These are phyloP conservation scores for Colletotrichum liaoningense DNA, from an alignment of 2,329 filamentous ascomycete species.

Conservation along the genomic window DNA sequence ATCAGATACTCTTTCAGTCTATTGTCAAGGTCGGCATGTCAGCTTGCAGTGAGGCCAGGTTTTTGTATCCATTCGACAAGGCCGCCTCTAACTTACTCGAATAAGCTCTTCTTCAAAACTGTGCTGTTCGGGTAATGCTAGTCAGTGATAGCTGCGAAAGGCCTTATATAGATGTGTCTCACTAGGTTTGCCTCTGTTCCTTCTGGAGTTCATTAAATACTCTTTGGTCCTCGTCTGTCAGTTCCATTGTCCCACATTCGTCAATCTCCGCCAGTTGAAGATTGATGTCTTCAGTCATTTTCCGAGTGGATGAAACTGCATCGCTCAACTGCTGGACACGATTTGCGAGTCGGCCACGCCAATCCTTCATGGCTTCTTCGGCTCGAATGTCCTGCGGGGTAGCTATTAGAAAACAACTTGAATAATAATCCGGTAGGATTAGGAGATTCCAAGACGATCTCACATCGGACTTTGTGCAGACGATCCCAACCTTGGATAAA, in stretches of 20 bases:
- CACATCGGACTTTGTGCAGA: constrained; percentile 57
- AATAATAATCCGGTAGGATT: too few species aligned
- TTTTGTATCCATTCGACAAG: not conserved
- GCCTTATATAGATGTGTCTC: too few species aligned
- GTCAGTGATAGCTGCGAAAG: too few species aligned
- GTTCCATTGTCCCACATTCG: constrained; percentile 29
- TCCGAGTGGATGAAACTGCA: constrained; percentile 14
- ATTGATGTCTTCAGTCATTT: too few species aligned
- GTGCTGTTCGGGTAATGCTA: too few species aligned
- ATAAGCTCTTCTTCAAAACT: too few species aligned
- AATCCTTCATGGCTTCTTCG: constrained; percentile 47
- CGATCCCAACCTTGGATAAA: constrained; percentile 54
- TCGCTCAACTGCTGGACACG: constrained; percentile 37
- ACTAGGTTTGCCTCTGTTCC: not conserved
- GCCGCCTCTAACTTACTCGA: too few species aligned
- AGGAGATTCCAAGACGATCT: constrained; percentile 10
- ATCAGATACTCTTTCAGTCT: constrained; percentile 51
- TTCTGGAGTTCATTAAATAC: not conserved
- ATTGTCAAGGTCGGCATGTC: not conserved
- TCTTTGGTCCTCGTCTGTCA: constrained; percentile 21
- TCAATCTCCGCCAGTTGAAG: constrained; percentile 14
- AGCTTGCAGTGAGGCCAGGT: constrained; percentile 17
- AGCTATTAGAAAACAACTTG: too few species aligned
- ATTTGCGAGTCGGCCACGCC: constrained; percentile 39
- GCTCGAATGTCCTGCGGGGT: constrained; percentile 44